Base-by-base conservation (phyloP, 164 flowering plant genomes). In the Tetrastigma voinierianum region DNA sequence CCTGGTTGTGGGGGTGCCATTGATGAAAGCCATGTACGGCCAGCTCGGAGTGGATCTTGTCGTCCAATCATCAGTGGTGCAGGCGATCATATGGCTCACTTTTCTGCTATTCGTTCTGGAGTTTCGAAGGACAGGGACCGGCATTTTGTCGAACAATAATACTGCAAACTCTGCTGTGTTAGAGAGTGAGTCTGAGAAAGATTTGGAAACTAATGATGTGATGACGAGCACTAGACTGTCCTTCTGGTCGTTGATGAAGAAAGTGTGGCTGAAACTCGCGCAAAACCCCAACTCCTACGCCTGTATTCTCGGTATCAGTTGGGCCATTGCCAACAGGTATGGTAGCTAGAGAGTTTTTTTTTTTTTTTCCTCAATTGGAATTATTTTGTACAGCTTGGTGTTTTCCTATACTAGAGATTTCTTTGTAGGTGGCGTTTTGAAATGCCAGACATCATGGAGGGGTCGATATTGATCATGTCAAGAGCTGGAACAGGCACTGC, bases 401-500 rank as follows among this genome's bases (percentile, higher is more conserved):
- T 20, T 46, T 9, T 19, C 19, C 6, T 3, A 32, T 32, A 32
- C 40, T 32, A 19, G 4, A 14, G 40, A 40, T 48, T 65, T 17
- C 8, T 19, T 46, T 63, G 32, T 48, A 88, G 91, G 86, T 88
- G 88, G 81, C 72, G 85, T 62, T 25, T 90, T 46, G 51, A 67
- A 64, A 84, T 88, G 90, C 96, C 93, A n/a, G 75, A 76, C 57
- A 78, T 90, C 59, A 48, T 90, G 67, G 90, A 90, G 43, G 87
- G 83, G 14, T 88, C 86, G 2, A 54, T 90, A 25, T 63, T 77
- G 61, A 77, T 90, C 44, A 76, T 90, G 87, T 82, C 96, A 48
- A 86, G 40, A 68, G 90, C 91, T n/a, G 93, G 93, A 25, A 74
- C 81, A 8, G 96, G 96, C 57, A 85, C 85, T 48, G 88, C 96